Conservation (phyloP, 306 rosid genomes). For the Sindora glabra region DNA sequence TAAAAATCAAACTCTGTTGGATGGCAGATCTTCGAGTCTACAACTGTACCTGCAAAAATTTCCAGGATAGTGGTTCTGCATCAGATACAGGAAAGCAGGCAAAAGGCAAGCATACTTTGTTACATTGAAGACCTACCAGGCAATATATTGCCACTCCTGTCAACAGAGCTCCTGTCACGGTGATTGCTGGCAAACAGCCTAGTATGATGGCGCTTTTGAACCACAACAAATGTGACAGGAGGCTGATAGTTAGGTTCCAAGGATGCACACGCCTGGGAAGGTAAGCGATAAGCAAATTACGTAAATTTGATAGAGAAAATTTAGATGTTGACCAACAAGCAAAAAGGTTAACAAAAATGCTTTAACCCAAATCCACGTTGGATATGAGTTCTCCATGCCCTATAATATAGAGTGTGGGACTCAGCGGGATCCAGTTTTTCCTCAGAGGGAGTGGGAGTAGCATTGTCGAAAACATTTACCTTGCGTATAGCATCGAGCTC, state of each 20-base stretch:
- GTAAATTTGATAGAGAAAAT: too few relatives aligned
- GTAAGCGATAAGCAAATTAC: neutral
- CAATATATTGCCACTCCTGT: conserved; percentile 84
- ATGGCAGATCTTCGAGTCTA: conserved; percentile 93
- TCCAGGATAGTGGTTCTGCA: neutral
- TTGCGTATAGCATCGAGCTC: conserved; percentile 93
- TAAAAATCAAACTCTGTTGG: conserved; percentile 93
- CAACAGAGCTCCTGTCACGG: conserved; percentile 50
- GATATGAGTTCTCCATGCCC: too few relatives aligned
- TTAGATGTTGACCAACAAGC: neutral
- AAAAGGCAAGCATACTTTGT: neutral
- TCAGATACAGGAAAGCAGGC: neutral
- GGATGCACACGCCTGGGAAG: conserved; percentile 75
- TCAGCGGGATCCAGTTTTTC: too few relatives aligned
- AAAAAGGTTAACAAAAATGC: too few relatives aligned
- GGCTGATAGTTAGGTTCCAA: conserved; percentile 96
- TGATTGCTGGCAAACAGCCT: conserved; percentile 85
- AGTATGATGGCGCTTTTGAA: conserved; percentile 95
- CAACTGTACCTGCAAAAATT: conserved; percentile 69
- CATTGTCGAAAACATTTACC: conserved; percentile 37
- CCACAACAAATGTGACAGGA: conserved; percentile 94
- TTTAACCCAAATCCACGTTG: too few relatives aligned
- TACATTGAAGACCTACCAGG: conserved; percentile 57
- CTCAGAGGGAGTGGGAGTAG: too few relatives aligned
- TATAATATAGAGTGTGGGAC: too few relatives aligned